Percentiles rank a stretch among this genome's conserved stretches.
Evolutionary conservation across 768 basidiomycete species (phyloP).

Genomic region (Amanita rubescens): DNA sequence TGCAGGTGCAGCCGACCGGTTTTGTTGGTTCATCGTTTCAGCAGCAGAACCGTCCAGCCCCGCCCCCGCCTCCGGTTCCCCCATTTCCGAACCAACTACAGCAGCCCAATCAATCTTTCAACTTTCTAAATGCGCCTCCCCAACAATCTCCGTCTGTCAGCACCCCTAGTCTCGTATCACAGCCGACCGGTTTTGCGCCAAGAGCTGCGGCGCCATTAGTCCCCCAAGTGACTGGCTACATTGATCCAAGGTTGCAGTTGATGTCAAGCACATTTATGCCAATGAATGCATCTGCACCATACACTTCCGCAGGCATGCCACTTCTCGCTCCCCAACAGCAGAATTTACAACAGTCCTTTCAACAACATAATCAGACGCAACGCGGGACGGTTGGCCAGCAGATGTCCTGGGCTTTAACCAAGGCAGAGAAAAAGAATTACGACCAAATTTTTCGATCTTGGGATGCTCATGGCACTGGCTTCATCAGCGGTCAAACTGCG

Average conservation of each 20-base stretch:
- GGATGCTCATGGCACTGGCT: slow-evolving; percentile 76
- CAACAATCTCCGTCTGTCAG: slow-evolving; percentile 46
- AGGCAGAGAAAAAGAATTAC: slow-evolving; percentile 93
- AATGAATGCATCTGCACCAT: slow-evolving; percentile 51
- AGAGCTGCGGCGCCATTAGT: slow-evolving; percentile 37
- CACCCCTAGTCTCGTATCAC: slow-evolving; percentile 36
- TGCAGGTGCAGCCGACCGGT: slow-evolving; percentile 49
- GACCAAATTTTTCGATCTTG: slow-evolving; percentile 97
- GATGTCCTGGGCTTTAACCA: slow-evolving; percentile 81
- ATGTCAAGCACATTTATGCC: slow-evolving; percentile 95
- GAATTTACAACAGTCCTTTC: slow-evolving; percentile 77
- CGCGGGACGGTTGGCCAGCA: slow-evolving; percentile 55
- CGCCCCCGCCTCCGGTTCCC: slow-evolving; percentile 58
- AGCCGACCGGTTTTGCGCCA: slow-evolving; percentile 54
- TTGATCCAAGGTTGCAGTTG: slow-evolving; percentile 80
- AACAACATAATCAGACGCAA: slow-evolving; percentile 76
- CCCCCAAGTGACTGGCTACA: slow-evolving; percentile 71
- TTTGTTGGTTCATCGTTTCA: slow-evolving; percentile 35
- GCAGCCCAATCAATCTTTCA: slow-evolving; percentile 33
- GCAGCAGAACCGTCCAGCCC: slow-evolving; percentile 37
- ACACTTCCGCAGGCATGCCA: slow-evolving; percentile 51
- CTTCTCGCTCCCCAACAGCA: slow-evolving; percentile 62
- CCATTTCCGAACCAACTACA: slow-evolving; percentile 58
- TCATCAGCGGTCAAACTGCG: slow-evolving; percentile 79
- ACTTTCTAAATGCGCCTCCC: slow-evolving; percentile 34